Conservation (phyloP, 2,329 filamentous ascomycete genomes). For the Pyricularia sp. region DNA sequence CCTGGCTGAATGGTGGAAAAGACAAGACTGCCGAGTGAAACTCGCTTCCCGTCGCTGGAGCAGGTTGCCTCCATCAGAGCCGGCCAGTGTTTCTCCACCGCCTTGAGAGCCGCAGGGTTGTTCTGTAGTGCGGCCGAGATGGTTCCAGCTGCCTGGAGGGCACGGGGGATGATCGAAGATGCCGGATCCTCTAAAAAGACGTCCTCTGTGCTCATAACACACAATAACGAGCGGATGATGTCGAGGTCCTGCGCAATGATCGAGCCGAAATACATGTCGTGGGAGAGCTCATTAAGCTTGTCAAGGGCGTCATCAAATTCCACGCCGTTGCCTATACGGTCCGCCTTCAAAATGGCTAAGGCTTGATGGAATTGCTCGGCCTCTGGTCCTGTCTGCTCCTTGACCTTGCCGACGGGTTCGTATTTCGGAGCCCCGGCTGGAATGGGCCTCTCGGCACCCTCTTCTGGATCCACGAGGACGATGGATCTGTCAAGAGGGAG, state of each 20-base stretch:
- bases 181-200: conserved; percentile 10
- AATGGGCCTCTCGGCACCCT: conserved; percentile 21
- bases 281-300: conserved; percentile 52
- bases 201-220: conserved; percentile 34
- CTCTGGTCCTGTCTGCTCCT: conserved; percentile 34
- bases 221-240: conserved; percentile 45
- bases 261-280: conserved; percentile 62
- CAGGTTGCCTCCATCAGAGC: conserved; percentile 29
- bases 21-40: conserved; percentile 24
- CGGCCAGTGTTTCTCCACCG: conserved; percentile 39
- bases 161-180: conserved; percentile 20
- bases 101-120: conserved; percentile 50
- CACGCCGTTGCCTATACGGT: conserved; percentile 12
- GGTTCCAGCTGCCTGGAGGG: conserved; percentile 46
- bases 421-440: conserved; percentile 45
- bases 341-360: conserved; percentile 38
- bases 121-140: conserved; percentile 53
- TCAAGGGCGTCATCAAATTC: conserved; percentile 42
- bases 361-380: conserved; percentile 34
- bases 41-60: conserved; percentile 8
- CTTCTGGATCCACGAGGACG: conserved; percentile 43
- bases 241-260: conserved; percentile 48
- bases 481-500: conserved; percentile 42
- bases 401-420: conserved; percentile 47
- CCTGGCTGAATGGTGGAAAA: conserved; percentile 28